Evolutionary conservation across 164 flowering plant species (phyloP).

Genomic region (Stephania japonica): DNA sequence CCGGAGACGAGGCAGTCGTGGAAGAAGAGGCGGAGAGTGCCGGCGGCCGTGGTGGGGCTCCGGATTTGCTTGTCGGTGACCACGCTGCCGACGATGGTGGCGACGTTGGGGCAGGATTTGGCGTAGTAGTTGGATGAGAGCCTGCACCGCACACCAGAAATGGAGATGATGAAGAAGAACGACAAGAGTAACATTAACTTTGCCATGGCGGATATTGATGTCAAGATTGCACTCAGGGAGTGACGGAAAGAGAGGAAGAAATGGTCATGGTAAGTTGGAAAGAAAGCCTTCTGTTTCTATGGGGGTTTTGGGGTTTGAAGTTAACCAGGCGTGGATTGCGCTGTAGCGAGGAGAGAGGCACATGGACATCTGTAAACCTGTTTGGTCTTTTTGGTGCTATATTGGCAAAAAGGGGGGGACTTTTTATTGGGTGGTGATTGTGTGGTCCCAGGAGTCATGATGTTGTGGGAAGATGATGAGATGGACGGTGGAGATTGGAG

Average conservation of each 20-base stretch:
- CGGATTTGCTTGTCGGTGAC: constrained; percentile 43
- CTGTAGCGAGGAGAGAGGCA: background rate
- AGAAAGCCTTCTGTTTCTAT: too few relatives aligned
- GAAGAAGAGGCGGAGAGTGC: constrained; percentile 51
- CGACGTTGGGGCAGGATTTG: constrained; percentile 39
- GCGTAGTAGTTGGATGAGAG: constrained; percentile 43
- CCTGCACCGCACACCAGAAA: constrained; percentile 14
- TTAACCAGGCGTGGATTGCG: background rate
- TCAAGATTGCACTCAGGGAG: too few relatives aligned
- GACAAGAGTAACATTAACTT: too few relatives aligned
- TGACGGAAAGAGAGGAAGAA: background rate
- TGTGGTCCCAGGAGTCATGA: background rate
- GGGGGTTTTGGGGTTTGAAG: background rate
- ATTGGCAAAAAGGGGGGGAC: background rate
- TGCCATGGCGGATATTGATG: too few relatives aligned
- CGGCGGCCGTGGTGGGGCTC: constrained; percentile 64
- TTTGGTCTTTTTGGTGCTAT: background rate
- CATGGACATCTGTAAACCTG: background rate
- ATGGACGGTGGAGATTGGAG: too few relatives aligned
- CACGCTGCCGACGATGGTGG: constrained; percentile 27
- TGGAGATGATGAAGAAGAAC: too few relatives aligned
- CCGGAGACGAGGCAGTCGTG: constrained; percentile 61
- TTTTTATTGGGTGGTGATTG: background rate
- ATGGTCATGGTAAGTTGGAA: too few relatives aligned
- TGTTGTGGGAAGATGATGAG: background rate